phyloP scores from a whole-genome alignment of 345 rosid genomes.

The Hibiscus trionum region DNA sequence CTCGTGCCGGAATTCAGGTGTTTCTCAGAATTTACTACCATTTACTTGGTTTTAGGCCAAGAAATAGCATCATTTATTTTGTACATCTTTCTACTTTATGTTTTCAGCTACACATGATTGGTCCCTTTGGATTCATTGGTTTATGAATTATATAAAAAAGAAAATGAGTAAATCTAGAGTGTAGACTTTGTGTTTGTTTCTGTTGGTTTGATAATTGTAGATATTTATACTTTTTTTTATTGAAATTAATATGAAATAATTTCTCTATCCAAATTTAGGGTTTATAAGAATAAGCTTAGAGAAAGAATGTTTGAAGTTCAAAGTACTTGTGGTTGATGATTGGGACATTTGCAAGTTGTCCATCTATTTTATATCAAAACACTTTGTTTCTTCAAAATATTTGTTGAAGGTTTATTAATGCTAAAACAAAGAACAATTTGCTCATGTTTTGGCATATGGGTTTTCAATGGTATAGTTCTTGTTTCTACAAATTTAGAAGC shows the following conservation, averaged over 20 bases:
- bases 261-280: not conserved
- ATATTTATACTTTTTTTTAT: not conserved
- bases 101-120: not conserved
- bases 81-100: not conserved
- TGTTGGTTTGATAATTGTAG: not conserved
- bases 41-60: not conserved
- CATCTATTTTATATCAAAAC: not conserved
- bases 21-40: not conserved
- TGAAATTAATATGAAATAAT: not conserved
- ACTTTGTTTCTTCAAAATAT: not conserved
- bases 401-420: not conserved
- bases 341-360: not conserved
- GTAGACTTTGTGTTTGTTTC: not conserved
- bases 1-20: constrained; percentile 97
- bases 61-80: not conserved
- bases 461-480: not conserved
- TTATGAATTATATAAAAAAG: not conserved
- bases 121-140: not conserved
- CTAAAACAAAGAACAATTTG: not conserved
- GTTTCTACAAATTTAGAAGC: not conserved
- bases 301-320: not conserved
- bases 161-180: not conserved
- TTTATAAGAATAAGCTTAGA: not conserved
- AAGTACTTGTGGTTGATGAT: not conserved
- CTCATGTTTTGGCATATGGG: too few species aligned